Evolutionary conservation across 208 protist species (phyloP).

Genomic region (Leishmania aethiopica): DNA sequence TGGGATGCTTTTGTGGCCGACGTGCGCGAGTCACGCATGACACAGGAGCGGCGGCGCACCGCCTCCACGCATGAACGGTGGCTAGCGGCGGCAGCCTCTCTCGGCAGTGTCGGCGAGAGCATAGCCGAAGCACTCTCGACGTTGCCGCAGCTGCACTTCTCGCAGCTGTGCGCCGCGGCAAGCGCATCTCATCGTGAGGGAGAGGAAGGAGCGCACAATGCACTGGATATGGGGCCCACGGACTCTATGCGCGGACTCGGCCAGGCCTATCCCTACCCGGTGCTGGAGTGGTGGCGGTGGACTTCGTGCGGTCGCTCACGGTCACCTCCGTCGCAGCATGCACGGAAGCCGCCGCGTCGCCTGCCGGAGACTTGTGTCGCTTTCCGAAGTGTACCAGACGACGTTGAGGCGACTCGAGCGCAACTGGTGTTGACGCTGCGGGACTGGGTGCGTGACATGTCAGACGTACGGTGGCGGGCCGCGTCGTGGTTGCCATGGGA

Average conservation of each 20-base stretch:
- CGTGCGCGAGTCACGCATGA: neutral
- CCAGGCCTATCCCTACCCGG: conserved; percentile 2
- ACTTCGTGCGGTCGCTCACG: neutral
- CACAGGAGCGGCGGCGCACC: neutral
- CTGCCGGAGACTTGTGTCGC: neutral
- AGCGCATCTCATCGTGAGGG: neutral
- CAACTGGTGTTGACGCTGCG: neutral
- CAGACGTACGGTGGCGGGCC: conserved; percentile 11
- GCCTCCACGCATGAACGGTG: neutral
- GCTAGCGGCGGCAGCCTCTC: conserved; percentile 1
- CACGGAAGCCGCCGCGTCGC: neutral
- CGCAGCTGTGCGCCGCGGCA: neutral
- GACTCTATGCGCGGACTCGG: neutral
- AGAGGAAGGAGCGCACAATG: neutral
- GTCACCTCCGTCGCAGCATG: neutral
- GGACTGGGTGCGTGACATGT: neutral
- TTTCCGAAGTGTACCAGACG: neutral
- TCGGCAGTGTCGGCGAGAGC: neutral
- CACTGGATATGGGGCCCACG: neutral
- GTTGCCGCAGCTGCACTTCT: neutral
- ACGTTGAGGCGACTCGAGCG: neutral
- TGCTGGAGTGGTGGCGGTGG: neutral
- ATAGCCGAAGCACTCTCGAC: neutral
- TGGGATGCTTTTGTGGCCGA: neutral
- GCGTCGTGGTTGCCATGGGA: conserved; percentile 32